phyloP scores from a whole-genome alignment of 192 early-diverging fungal species.

The Chytriomyces confervae region DNA sequence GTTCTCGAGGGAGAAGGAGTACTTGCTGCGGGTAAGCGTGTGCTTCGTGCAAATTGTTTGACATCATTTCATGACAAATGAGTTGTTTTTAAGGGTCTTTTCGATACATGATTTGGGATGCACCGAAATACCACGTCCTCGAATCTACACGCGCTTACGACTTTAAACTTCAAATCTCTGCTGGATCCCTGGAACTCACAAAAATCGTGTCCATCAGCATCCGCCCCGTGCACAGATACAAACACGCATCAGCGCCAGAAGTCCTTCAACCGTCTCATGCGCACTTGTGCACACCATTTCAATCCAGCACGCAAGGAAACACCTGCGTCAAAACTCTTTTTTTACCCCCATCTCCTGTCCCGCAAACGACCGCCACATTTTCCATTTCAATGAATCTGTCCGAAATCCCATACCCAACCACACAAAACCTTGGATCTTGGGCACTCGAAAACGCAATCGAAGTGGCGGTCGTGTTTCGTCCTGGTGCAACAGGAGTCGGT shows the following conservation, averaged over 20 bases:
- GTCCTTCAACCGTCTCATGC: neutral
- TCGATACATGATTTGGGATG: conserved; percentile 29
- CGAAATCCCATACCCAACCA: conserved; percentile 17
- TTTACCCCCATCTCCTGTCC: neutral
- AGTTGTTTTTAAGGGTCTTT: conserved; percentile 7
- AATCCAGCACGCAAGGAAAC: neutral
- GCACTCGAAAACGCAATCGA: conserved; percentile 26
- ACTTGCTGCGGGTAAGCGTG: conserved; percentile 11
- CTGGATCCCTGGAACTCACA: conserved; percentile 3
- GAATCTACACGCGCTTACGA: neutral
- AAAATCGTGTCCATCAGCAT: conserved; percentile 9
- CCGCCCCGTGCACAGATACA: conserved; percentile 19
- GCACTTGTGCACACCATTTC: conserved; percentile 28
- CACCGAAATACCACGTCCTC: conserved; percentile 22
- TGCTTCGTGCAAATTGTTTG: neutral
- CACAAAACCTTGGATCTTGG: conserved; percentile 22
- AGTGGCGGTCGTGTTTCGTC: conserved; percentile 3
- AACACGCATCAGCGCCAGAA: conserved; percentile 16
- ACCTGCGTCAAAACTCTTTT: neutral
- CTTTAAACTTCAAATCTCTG: conserved; percentile 15
- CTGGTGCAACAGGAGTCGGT: neutral
- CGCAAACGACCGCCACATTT: neutral
- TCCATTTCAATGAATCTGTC: neutral
- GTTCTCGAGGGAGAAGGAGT: conserved; percentile 13
- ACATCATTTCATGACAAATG: neutral